Evolutionary conservation across 75 land plant species (phyloP), one percentile per base, ranked within the genome.

Genomic region (Isoetes taiwanensis): DNA sequence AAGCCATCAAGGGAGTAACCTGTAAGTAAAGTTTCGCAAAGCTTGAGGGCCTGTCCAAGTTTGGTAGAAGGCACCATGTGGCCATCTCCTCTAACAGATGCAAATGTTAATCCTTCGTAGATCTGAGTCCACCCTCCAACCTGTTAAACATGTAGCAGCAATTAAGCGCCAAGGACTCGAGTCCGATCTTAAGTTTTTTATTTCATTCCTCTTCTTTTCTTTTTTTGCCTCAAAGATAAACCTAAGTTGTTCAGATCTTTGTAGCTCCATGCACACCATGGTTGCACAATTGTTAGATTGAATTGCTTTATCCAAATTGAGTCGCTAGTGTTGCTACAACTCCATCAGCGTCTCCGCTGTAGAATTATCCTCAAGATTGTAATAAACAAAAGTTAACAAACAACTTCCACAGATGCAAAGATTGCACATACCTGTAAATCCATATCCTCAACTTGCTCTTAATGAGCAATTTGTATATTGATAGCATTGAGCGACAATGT

Each of bases 41-140:
- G 68, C 2, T 56, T 27, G 3, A 74, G 48, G 3, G 80, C 69
- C 9, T 80, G 61, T 0, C 69, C 54, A 2, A 76, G 83, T 58
- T 85, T 77, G 63, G 73, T 68, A 11, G 79, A 68, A 3, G 90
- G 90, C 3, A 85, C 90, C 65, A 79, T 55, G 58, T 85, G 90
- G n/a, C 90, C 90, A 27, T 86, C 90, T 26, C 87, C 87, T 52
- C 90, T 73, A 14, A 85, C 69, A 54, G 86, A 76, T 48, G 73
- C 69, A 30, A 65, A 40, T 11, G 75, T 76, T 57, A 85, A 40
- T 1, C 90, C 90, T 67, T 84, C 64, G 30, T 82, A 82, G 38
- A 64, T 67, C 35, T 70, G 42, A 10, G 67, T 58, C 58, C 83
- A 67, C 25, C 86, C 86, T 43, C 79, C 83, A 40, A 76, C 83